Evolutionary conservation across 176 grass and related monocot species (phyloP).

Genomic region (Ampelocalamus luodianensis): DNA sequence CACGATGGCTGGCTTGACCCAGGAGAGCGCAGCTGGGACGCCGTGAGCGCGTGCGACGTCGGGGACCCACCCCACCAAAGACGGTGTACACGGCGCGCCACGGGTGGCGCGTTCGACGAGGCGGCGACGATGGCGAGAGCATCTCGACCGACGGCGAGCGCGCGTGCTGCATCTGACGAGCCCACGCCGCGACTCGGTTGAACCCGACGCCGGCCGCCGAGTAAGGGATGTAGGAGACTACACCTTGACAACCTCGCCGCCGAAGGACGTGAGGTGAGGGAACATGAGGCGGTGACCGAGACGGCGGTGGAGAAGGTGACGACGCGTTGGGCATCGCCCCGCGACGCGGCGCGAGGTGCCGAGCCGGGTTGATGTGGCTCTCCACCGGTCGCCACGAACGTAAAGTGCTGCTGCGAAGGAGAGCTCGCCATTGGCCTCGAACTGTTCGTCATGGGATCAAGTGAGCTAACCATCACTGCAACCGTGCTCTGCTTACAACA

Average conservation of each 20-base stretch:
- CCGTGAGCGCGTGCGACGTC: slow-evolving; percentile 40
- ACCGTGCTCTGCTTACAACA: no score
- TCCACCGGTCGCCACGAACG: background rate
- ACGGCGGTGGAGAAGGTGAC: slow-evolving; percentile 50
- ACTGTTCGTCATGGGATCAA: no score
- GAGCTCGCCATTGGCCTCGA: no score
- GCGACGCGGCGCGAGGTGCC: slow-evolving; percentile 24
- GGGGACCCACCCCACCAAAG: slow-evolving; percentile 41
- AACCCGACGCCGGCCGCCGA: slow-evolving; percentile 57
- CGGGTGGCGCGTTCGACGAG: slow-evolving; percentile 46
- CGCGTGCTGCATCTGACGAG: background rate
- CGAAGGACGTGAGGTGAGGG: background rate
- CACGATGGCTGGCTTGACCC: slow-evolving; percentile 57
- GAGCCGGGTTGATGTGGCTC: slow-evolving; percentile 38
- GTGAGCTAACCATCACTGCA: no score
- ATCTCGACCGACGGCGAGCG: background rate
- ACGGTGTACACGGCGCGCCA: slow-evolving; percentile 57
- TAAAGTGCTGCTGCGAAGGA: no score
- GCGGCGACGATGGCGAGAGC: slow-evolving; percentile 14
- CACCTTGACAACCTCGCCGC: background rate
- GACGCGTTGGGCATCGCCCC: slow-evolving; percentile 13
- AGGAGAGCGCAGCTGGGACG: slow-evolving; percentile 46
- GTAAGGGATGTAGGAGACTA: slow-evolving; percentile 42
- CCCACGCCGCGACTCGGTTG: background rate
- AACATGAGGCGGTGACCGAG: slow-evolving; percentile 48